Evolutionary conservation across 345 rosid genomes (phyloP), one percentile per base, ranked within the genome.

Genomic region (Cardiospermum halicacabum): DNA sequence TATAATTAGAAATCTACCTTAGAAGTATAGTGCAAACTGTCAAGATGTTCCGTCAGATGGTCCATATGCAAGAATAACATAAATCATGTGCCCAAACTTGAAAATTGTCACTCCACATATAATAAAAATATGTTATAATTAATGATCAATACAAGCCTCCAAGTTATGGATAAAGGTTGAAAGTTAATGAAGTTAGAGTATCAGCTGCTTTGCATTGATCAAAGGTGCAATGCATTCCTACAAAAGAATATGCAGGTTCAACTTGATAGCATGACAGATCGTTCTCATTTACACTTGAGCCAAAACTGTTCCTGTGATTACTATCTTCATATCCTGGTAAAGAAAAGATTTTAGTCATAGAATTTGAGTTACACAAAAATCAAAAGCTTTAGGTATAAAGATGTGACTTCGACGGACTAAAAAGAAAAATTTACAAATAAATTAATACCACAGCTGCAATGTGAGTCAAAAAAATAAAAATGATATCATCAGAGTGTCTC

Each of bases 191-290:
- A 61, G 26, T 21, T 39, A 40, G 48, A 36, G 47, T 83, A 94
- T 97, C 99, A 56, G 96, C 80, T 47, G 96, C 81, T 87, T 86
- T 90, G 96, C 97, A 86, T 31, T 90, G 96, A 71, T 90, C 99
- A 55, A 94, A 94, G 73, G 91, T 84, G 72, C 92, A 90, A 72
- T 90, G 96, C 99, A 94, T 94, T 74, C 99, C 99, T 0, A 94
- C 87, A 60, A 94, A 94, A 61, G 99, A 93, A 78, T 86, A 93
- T 53, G 92, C 98, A 69, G 82, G 90, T 62, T 88, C 96, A 76
- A 63, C 82, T 67, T 55, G 80, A 67, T 64, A 78, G 37, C 78
- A 86, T 55, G 78, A 75, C 22, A 42, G 82, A 79, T 90, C 92
- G 73, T 67, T 70, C 45, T 94, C 97, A 69, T 97, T 94, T 45